Percentiles rank a stretch among this genome's conserved stretches.
phyloP scores from a whole-genome alignment of 176 grass and related monocot species.

The Metroxylon sagu region DNA sequence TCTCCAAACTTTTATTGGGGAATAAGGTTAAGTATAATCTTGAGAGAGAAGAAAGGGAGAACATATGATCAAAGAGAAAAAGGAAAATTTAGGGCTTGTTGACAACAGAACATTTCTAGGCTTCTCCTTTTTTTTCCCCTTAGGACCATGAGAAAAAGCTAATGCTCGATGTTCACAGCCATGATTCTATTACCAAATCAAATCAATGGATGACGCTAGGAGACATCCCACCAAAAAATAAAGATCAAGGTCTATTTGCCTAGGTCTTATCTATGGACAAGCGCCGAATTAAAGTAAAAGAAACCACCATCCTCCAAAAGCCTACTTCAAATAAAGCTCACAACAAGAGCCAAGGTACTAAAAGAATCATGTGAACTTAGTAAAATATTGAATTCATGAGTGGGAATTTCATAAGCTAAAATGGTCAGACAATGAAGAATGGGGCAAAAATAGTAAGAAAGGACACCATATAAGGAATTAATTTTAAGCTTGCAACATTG shows the following conservation, averaged over 20 bases:
- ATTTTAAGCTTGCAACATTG: too few relatives aligned
- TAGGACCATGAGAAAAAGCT: conserved; percentile 28
- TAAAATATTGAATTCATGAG: neutral
- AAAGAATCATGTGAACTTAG: neutral
- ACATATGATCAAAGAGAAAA: conserved; percentile 2
- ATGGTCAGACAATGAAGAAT: neutral
- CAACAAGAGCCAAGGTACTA: neutral
- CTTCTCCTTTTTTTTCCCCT: conserved; percentile 26
- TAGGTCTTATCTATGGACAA: conserved; percentile 38
- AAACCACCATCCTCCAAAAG: conserved; percentile 39
- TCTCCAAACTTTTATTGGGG: conserved; percentile 12
- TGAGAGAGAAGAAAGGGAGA: conserved; percentile 20
- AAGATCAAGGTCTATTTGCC: conserved; percentile 41
- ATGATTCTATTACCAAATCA: conserved; percentile 38
- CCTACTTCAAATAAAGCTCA: conserved; percentile 19
- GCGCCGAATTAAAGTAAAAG: conserved; percentile 40
- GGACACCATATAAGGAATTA: too few relatives aligned
- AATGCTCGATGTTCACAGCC: conserved; percentile 49
- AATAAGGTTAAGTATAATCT: conserved; percentile 14
- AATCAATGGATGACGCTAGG: conserved; percentile 35
- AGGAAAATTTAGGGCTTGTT: neutral
- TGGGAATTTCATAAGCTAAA: neutral
- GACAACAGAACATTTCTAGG: conserved; percentile 47
- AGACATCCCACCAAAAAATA: conserved; percentile 22
- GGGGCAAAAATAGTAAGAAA: too few relatives aligned